A percentile compares a stretch with the other conserved stretches of the same genome.
Evolutionary conservation across 75 land plant genomes (phyloP).

Genomic region (Cupressus sempervirens): DNA sequence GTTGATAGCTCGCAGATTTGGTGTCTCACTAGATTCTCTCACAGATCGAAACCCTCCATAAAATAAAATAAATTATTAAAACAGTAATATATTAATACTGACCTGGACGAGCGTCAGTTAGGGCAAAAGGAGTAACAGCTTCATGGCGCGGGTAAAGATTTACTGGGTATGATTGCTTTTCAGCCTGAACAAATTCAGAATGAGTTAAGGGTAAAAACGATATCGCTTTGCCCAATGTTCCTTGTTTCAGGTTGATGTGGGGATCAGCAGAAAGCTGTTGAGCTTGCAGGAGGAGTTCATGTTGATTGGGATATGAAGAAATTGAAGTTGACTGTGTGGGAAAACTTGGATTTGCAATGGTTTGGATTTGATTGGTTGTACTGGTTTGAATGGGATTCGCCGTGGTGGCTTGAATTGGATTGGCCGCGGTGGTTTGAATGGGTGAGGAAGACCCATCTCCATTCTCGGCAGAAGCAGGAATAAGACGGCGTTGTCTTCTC

Average conservation of each 20-base stretch:
- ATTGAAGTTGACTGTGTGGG: neutral
- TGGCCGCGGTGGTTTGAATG: neutral
- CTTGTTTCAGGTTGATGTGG: neutral
- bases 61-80: too few species aligned
- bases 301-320: neutral
- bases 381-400: neutral
- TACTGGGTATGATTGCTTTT: neutral
- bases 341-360: too few species aligned
- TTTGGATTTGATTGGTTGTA: neutral
- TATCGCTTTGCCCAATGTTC: neutral
- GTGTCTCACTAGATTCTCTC: too few species aligned
- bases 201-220: neutral
- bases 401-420: too few species aligned
- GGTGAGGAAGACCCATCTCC: too few species aligned
- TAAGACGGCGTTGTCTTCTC: slow-evolving; percentile 54
- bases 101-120: neutral
- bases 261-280: neutral
- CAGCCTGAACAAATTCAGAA: neutral
- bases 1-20: too few species aligned
- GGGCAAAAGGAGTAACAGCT: neutral
- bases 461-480: slow-evolving; percentile 14
- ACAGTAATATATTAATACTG: neutral
- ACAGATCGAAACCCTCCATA: too few species aligned
- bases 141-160: neutral
- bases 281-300: too few species aligned